Base-by-base conservation (phyloP, 2,329 filamentous ascomycete species). In the Cordyceps javanica region DNA sequence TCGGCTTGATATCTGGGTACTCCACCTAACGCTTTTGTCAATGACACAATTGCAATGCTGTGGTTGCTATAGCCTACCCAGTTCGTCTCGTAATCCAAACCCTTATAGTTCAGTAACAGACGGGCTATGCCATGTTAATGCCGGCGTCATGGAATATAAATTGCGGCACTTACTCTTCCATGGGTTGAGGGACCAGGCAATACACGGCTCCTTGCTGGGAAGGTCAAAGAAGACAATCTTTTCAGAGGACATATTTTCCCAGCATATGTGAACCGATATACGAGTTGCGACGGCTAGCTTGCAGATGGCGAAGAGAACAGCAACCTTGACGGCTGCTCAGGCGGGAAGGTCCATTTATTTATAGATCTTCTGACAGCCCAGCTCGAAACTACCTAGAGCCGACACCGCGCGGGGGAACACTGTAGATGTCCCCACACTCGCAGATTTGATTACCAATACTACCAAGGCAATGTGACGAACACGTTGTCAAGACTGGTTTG, bases 21-120 rank as follows among this genome's bases (percentile, higher is more conserved):
- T 89, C 85, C 16, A 85, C 54, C 75, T 78, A 58, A 10, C 14
- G 8, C 42, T 28, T n/a, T 13, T 2, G 23, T 16, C 0, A 42
- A 10, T 34, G 1, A 26, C 30, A 3, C 21, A 13, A 25, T 42
- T 4, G 9, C 23, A 14, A 2, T 42, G 23, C 14, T 25, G 6
- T 10, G 3, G 13, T 10, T 8, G 3, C 42, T 62, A 56, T 14
- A 23, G 6, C 21, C 19, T 63, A 76, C 70, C 85, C 85, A 90
- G 76, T 85, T 75, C 0, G 86, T 90, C 66, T 79, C 78, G 72
- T 90, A 90, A 46, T 83, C 77, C 14, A 90, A 68, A 1, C 75
- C 75, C 68, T 90, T 90, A 72, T 79, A 88, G 71, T 89, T 90
- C 45, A 90, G 72, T 2, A 80, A 67, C 57, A 90, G 70, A 1